Base-by-base conservation (phyloP, 1,139 yeast genomes). In the Yamadazyma sp. region DNA sequence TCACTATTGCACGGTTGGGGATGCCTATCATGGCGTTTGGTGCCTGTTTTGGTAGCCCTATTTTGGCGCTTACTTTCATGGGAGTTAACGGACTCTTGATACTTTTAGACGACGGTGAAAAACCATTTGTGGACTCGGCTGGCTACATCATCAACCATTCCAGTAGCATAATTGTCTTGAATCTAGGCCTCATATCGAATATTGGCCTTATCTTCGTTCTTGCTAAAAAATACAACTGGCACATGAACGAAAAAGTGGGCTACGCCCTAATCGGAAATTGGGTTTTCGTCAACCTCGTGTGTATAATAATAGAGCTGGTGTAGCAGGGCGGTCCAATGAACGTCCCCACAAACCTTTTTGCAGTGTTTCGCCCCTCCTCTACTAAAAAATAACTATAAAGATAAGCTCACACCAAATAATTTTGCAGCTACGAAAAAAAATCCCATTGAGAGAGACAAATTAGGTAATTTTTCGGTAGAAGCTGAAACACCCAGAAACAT, bases 41-140 rank as follows among this genome's bases (percentile, higher is more conserved):
- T 11, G 97, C 98, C 0, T 91, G 97, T 55, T 87, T 89, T 60
- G 98, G 97, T 1, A 94, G 97, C 1, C 98, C 98, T 0, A 64
- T 91, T 9, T 54, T 77, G 17, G 69, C 79, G 18, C 56, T 76
- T 26, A 60, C 74, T 39, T 73, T 66, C 25, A 61, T 62, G 62
- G 83, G 68, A 28, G 61, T 83, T 6, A 82, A 85, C 48, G 87
- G 92, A 0, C 52, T 87, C 29, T 49, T 83, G 3, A 61, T 77
- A 1, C 64, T 81, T 46, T 55, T 62, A 2, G 43, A 49, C 6
- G 48, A 46, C 6, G 51, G 48, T 39, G 22, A 37, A 3, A 36
- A 44, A 29, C 10, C 36, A 3, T 48, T 39, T 20, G 40, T 49
- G 11, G 38, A 42, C 20, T 40, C 36, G 17, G 33, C 28, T 17